Conservation (phyloP, 2,329 filamentous ascomycete species). For the Ascochyta pisi region DNA sequence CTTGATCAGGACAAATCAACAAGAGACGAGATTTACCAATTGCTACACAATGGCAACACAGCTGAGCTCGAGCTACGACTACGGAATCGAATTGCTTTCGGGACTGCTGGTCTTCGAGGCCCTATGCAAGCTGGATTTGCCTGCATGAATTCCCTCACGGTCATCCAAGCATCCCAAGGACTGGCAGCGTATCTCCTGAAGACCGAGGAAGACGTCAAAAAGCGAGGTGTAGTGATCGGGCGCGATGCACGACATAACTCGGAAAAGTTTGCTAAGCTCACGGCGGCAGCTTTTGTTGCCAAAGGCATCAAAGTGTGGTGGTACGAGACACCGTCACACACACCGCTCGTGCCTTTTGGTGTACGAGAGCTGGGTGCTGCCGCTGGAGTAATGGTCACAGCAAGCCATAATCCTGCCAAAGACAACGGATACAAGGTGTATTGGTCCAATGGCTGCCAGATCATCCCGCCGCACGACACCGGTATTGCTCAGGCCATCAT, state of each 20-base stretch:
- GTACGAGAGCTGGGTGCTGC: constrained; percentile 61
- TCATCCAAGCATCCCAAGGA: constrained; percentile 71
- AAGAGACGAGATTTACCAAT: constrained; percentile 60
- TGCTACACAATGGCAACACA: constrained; percentile 55
- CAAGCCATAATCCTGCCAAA: constrained; percentile 68
- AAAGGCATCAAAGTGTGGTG: constrained; percentile 66
- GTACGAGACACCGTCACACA: constrained; percentile 64
- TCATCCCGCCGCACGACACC: constrained; percentile 67
- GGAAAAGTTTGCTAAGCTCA: constrained; percentile 64
- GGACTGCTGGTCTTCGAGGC: constrained; percentile 68
- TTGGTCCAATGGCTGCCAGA: constrained; percentile 69
- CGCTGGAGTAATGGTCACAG: constrained; percentile 71
- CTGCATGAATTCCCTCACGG: constrained; percentile 65
- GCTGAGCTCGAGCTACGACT: constrained; percentile 62
- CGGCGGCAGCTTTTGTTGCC: constrained; percentile 65
- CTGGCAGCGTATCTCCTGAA: constrained; percentile 65
- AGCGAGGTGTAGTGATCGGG: constrained; percentile 64
- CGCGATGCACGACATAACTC: constrained; percentile 70
- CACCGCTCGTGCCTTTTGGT: constrained; percentile 68
- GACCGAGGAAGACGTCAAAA: constrained; percentile 51
- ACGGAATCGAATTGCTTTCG: constrained; percentile 64
- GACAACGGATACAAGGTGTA: constrained; percentile 75
- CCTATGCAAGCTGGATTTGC: constrained; percentile 71
- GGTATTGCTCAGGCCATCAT: constrained; percentile 65
- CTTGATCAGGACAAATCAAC: constrained; percentile 64